These are phyloP conservation scores for Calonectria pteridis DNA, from an alignment of 2,329 filamentous ascomycete genomes.

Conservation along the genomic window DNA sequence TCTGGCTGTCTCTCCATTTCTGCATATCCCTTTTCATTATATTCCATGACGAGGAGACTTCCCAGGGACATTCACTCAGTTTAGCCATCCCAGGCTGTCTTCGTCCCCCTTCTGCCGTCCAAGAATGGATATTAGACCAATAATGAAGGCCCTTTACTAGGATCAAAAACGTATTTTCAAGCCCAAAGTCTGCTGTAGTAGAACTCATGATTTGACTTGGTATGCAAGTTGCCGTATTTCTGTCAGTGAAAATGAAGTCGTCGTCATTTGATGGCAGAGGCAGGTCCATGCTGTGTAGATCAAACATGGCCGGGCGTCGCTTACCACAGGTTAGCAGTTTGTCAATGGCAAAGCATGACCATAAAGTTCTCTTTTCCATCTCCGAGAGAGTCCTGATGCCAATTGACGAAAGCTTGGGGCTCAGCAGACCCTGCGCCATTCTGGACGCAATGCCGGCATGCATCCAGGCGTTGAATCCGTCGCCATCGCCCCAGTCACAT, in stretches of 20 bases:
- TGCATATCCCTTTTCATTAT: conserved; percentile 35
- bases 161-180: conserved; percentile 32
- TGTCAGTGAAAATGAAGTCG: conserved; percentile 34
- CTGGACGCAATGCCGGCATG: conserved; percentile 39
- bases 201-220: neutral
- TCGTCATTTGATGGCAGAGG: conserved; percentile 32
- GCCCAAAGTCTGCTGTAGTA: neutral
- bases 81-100: conserved; percentile 38
- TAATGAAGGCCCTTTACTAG: conserved; percentile 36
- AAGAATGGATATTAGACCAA: conserved; percentile 41
- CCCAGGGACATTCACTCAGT: conserved; percentile 36
- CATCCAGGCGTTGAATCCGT: conserved; percentile 46
- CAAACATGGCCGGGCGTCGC: conserved; percentile 39
- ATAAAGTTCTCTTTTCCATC: conserved; percentile 38
- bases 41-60: conserved; percentile 35
- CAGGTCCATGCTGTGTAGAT: conserved; percentile 32
- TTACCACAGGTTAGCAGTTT: conserved; percentile 39
- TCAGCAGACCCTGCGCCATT: conserved; percentile 42
- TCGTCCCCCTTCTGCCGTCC: conserved; percentile 40
- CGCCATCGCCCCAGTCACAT: conserved; percentile 42
- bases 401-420: conserved; percentile 33
- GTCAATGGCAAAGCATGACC: conserved; percentile 43
- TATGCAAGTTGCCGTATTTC: neutral
- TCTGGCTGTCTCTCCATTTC: conserved; percentile 36
- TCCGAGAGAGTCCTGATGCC: conserved; percentile 33